phyloP scores from a whole-genome alignment of 352 stramenopile genomes.

The Globisporangium radiosum region DNA sequence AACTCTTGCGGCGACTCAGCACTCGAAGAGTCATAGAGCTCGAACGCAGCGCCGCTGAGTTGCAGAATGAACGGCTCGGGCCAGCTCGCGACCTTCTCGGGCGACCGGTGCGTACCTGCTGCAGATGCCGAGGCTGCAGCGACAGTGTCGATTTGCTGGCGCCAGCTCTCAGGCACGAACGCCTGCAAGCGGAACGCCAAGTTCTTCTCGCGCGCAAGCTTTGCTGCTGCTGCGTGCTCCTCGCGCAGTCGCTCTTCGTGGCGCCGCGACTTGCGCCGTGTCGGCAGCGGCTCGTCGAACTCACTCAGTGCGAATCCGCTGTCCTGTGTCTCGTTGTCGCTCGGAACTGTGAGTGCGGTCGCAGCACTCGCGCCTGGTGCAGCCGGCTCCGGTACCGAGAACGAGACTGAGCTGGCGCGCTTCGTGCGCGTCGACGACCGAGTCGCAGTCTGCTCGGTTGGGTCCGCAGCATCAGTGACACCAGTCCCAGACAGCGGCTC shows the following conservation, averaged over 20 bases:
- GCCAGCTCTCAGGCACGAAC: slow-evolving; percentile 26
- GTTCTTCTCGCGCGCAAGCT: slow-evolving; percentile 52
- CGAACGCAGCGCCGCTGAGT: slow-evolving; percentile 23
- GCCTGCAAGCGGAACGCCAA: slow-evolving; percentile 40
- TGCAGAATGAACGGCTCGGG: slow-evolving; percentile 18
- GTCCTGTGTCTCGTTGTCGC: slow-evolving; percentile 44
- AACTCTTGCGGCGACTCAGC: slow-evolving; percentile 10
- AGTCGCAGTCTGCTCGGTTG: not conserved
- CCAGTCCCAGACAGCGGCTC: too few species aligned
- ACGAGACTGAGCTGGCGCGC: not conserved
- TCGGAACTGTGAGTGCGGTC: slow-evolving; percentile 3
- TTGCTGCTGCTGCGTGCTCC: slow-evolving; percentile 60
- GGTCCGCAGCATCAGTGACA: not conserved
- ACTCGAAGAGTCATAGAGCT: slow-evolving; percentile 17
- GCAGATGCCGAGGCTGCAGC: not conserved
- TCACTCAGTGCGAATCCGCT: slow-evolving; percentile 21
- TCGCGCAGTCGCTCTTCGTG: slow-evolving; percentile 61
- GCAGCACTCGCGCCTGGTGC: not conserved
- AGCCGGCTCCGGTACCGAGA: not conserved
- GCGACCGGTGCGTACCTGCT: slow-evolving; percentile 1
- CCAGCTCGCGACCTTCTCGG: slow-evolving; percentile 17
- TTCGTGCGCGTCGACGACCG: slow-evolving; percentile 9
- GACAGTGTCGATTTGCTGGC: slow-evolving; percentile 1
- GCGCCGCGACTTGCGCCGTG: slow-evolving; percentile 53
- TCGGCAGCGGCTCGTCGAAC: slow-evolving; percentile 18